These are phyloP conservation scores for Durusdinium trenchii DNA, from an alignment of 73 alveolate species.

Conservation along the genomic window DNA sequence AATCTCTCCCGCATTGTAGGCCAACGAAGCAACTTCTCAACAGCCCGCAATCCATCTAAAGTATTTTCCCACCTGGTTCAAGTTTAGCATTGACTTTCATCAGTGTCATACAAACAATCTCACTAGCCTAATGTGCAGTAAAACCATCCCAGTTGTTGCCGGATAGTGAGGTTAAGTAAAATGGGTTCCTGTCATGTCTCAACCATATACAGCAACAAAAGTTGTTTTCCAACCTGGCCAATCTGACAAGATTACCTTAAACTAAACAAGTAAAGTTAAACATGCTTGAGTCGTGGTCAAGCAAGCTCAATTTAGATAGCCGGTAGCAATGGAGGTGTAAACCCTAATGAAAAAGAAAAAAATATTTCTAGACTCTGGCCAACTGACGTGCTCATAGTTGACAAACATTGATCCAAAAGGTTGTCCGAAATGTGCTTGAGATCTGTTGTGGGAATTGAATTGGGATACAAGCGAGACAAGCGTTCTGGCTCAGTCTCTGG, in stretches of 20 bases:
- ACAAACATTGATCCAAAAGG: background rate
- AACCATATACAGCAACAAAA: too few relatives aligned
- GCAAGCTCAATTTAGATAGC: too few relatives aligned
- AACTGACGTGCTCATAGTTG: background rate
- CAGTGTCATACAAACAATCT: too few relatives aligned
- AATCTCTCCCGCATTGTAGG: conserved; percentile 19
- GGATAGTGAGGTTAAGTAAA: too few relatives aligned
- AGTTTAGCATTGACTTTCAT: too few relatives aligned
- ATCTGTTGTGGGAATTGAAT: background rate
- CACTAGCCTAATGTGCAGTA: too few relatives aligned
- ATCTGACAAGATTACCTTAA: background rate
- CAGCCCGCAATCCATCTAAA: background rate
- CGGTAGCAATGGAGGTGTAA: background rate
- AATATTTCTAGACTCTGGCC: background rate
- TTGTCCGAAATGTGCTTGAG: conserved; percentile 20
- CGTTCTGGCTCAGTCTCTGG: background rate
- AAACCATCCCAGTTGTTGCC: too few relatives aligned
- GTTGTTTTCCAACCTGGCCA: too few relatives aligned
- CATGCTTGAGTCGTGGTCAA: too few relatives aligned
- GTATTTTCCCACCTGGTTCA: background rate
- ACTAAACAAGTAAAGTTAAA: background rate
- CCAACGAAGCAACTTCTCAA: conserved; percentile 13
- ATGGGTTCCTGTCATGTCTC: too few relatives aligned
- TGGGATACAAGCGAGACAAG: background rate
- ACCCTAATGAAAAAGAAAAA: background rate